Conservation (phyloP, 2,329 filamentous ascomycete species). For the Aspergillus alliaceus region DNA sequence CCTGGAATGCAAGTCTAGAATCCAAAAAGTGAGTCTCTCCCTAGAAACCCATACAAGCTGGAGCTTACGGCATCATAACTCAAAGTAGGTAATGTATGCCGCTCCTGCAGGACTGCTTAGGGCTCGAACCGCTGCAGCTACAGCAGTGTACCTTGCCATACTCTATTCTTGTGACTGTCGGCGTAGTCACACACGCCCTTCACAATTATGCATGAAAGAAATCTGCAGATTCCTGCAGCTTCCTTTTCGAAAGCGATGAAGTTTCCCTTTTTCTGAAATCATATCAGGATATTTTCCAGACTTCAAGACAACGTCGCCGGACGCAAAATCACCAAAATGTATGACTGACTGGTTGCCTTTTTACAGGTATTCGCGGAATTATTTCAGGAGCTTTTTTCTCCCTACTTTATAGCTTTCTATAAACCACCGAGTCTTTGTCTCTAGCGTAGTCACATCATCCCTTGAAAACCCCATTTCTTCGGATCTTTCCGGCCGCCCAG, state of each 20-base stretch:
- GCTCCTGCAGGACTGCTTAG: neutral
- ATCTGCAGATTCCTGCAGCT: neutral
- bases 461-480: too few species aligned
- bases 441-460: too few species aligned
- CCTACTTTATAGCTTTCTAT: too few species aligned
- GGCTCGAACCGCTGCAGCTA: neutral
- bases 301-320: neutral
- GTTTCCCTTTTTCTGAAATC: neutral
- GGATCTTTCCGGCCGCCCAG: too few species aligned
- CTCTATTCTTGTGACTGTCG: neutral
- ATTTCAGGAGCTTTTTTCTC: too few species aligned
- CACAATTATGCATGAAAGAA: neutral
- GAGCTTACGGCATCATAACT: neutral
- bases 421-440: too few species aligned
- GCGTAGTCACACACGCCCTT: neutral
- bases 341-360: too few species aligned
- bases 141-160: neutral
- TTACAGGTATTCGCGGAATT: too few species aligned
- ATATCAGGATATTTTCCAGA: neutral
- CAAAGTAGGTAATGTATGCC: neutral
- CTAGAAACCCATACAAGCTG: too few species aligned
- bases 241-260: neutral
- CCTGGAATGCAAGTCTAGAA: too few species aligned
- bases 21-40: too few species aligned
- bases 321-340: neutral